These are phyloP conservation scores for Metschnikowia aberdeeniae DNA, from an alignment of 805 yeast genomes.

Conservation along the genomic window DNA sequence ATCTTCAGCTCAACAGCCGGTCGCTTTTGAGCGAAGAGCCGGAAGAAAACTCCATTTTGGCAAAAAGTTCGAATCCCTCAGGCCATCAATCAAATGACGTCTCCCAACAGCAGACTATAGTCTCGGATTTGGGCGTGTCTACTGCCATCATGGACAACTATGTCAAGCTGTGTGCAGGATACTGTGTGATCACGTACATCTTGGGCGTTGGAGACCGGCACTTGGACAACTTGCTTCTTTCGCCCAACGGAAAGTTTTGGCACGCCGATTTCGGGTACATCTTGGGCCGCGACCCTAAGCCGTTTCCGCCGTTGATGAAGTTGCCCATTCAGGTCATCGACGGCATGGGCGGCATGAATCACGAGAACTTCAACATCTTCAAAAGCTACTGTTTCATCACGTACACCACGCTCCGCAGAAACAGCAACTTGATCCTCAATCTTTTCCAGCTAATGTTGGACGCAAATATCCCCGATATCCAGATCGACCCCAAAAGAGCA, in stretches of 20 bases:
- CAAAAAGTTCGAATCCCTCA: constrained; percentile 6
- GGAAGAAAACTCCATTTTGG: constrained; percentile 17
- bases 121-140: constrained; percentile 46
- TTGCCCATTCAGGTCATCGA: constrained; percentile 94
- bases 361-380: constrained; percentile 81
- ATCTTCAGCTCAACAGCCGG: constrained; percentile 53
- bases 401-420: constrained; percentile 82
- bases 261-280: constrained; percentile 98
- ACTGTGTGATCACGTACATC: constrained; percentile 91
- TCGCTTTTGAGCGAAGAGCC: constrained; percentile 27
- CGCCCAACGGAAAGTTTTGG: constrained; percentile 81
- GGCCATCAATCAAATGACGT: not conserved
- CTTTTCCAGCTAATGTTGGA: constrained; percentile 91
- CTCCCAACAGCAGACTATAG: constrained; percentile 33
- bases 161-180: constrained; percentile 94
- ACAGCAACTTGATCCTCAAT: constrained; percentile 84
- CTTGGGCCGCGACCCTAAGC: constrained; percentile 95
- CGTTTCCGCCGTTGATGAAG: constrained; percentile 98
- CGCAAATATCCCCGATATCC: constrained; percentile 87
- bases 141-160: constrained; percentile 85
- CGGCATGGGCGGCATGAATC: constrained; percentile 93
- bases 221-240: constrained; percentile 79
- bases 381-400: constrained; percentile 93
- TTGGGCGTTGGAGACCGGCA: constrained; percentile 98
- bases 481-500: constrained; percentile 78